A percentile compares a stretch with the other conserved stretches of the same genome.
Conservation (phyloP, 768 basidiomycete genomes). For the Leccinum imitatum region DNA sequence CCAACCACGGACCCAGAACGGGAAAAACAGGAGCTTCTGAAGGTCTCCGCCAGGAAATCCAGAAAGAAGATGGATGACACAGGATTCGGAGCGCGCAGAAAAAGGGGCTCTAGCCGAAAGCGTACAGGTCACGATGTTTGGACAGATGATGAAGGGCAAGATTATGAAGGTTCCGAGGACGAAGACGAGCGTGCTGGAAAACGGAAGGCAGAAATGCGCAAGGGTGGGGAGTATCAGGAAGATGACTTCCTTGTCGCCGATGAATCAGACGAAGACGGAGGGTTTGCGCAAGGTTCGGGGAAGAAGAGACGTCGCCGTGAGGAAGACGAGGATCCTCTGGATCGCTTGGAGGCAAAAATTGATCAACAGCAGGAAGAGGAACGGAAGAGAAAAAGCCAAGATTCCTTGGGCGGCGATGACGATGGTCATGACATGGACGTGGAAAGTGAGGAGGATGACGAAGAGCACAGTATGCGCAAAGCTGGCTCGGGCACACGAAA, state of each 20-base stretch:
- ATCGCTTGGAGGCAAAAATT: conserved; percentile 70
- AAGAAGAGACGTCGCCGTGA: conserved; percentile 41
- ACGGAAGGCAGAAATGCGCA: conserved; percentile 47
- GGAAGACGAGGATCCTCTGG: conserved; percentile 58
- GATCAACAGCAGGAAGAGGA: conserved; percentile 53
- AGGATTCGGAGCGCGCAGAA: conserved; percentile 47
- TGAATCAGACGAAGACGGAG: conserved; percentile 63
- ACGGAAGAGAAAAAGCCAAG: conserved; percentile 41
- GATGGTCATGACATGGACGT: conserved; percentile 63
- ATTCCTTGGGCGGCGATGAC: conserved; percentile 31
- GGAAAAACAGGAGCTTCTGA: conserved; percentile 66
- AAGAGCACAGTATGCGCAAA: conserved; percentile 65
- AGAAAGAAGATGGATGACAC: conserved; percentile 56
- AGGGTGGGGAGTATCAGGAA: conserved; percentile 72
- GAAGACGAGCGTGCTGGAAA: conserved; percentile 50
- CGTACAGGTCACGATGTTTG: conserved; percentile 49
- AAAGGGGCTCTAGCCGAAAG: conserved; percentile 44
- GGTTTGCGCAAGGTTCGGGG: conserved; percentile 33
- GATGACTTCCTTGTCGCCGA: conserved; percentile 87
- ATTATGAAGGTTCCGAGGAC: conserved; percentile 57
- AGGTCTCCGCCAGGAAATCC: conserved; percentile 61
- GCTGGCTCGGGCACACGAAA: conserved; percentile 53
- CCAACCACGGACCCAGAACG: conserved; percentile 75
- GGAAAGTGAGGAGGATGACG: conserved; percentile 71
- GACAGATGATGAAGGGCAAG: conserved; percentile 69